These are phyloP conservation scores for Globisporangium cylindrosporum DNA, from an alignment of 352 stramenopile species.

Conservation along the genomic window DNA sequence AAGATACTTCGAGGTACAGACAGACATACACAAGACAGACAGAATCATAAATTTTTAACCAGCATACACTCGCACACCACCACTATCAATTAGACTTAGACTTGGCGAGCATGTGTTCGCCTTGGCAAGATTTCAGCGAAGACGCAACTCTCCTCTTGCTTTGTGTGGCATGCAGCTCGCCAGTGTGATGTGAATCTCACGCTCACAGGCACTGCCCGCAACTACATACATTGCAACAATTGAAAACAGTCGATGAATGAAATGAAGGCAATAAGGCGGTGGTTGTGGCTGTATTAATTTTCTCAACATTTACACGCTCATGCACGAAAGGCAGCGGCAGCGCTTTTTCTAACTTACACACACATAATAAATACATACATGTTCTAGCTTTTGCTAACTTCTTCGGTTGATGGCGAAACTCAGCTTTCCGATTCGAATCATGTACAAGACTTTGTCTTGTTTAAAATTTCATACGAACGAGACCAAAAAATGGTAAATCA, in stretches of 20 bases:
- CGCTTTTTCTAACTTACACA: background rate
- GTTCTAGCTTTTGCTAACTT: background rate
- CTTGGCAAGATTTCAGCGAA: background rate
- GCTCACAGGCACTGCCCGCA: no score
- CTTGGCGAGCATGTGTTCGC: no score
- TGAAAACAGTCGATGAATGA: background rate
- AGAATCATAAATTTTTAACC: background rate
- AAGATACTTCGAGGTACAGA: background rate
- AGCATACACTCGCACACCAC: background rate
- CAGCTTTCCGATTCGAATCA: constrained; percentile 61
- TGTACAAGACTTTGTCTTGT: constrained; percentile 21
- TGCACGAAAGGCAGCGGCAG: background rate
- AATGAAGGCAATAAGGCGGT: background rate
- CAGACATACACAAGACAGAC: background rate
- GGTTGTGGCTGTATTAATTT: background rate
- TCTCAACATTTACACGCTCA: background rate
- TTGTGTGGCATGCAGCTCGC: no score
- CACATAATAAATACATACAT: background rate
- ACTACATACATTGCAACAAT: no score
- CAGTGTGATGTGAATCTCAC: no score
- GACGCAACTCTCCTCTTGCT: no score
- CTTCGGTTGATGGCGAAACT: constrained; percentile 30
- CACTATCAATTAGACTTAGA: background rate
- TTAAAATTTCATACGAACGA: constrained; percentile 53
- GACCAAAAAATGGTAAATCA: constrained; percentile 69